Evolutionary conservation across 441 rosid genomes (phyloP).

Genomic region (Syzygium syzygioides): DNA sequence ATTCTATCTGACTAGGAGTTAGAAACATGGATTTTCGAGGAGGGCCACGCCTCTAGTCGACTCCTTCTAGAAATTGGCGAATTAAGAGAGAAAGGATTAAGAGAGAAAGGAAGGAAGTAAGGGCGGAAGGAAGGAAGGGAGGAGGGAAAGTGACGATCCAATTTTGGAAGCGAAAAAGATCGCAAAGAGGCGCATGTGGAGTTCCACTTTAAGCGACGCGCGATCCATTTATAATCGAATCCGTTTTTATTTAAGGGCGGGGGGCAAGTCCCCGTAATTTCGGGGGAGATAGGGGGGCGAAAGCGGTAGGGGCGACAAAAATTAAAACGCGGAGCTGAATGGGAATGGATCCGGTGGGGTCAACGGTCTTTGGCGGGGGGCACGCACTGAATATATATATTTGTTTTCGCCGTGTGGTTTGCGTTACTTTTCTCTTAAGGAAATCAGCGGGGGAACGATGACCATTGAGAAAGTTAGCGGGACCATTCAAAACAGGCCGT

Average conservation of each 20-base stretch:
- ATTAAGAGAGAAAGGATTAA: too few species aligned
- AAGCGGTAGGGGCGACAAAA: not conserved
- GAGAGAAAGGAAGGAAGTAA: too few species aligned
- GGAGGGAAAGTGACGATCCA: not conserved
- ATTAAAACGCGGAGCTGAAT: not conserved
- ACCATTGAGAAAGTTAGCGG: fast-evolving
- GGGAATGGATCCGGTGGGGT: not conserved
- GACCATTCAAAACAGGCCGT: not conserved
- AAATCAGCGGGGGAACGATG: not conserved
- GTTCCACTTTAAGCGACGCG: not conserved
- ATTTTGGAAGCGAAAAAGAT: not conserved
- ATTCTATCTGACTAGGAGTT: too few species aligned
- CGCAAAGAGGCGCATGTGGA: not conserved
- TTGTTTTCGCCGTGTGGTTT: not conserved
- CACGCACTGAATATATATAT: not conserved
- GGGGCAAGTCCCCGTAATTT: not conserved
- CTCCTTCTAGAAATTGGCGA: not conserved
- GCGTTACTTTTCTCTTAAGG: not conserved
- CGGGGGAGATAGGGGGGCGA: not conserved
- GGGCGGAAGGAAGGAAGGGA: too few species aligned
- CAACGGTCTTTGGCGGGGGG: not conserved
- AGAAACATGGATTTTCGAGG: too few species aligned
- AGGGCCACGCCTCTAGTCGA: too few species aligned
- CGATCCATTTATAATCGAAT: not conserved
- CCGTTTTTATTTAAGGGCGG: not conserved